A percentile compares a stretch with the other conserved stretches of the same genome.
phyloP scores from a whole-genome alignment of 768 basidiomycete species.

The Rhodotorula babjevae region DNA sequence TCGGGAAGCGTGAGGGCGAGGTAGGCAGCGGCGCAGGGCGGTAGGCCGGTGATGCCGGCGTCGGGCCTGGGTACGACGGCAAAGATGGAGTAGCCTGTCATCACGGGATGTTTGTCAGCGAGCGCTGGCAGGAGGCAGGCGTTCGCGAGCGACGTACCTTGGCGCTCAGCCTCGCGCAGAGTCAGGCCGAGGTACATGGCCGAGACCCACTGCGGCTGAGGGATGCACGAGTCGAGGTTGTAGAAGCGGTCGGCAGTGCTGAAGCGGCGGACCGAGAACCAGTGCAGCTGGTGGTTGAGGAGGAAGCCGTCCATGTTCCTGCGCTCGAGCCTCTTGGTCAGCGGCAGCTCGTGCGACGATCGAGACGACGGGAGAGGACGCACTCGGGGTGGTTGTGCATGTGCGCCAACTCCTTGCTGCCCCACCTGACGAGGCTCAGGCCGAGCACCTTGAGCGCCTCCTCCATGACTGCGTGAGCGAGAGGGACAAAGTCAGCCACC shows the following conservation, averaged over 20 bases:
- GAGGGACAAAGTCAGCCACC: no score
- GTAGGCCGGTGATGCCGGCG: conserved; percentile 1
- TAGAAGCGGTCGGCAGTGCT: conserved; percentile 27
- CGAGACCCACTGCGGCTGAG: conserved; percentile 35
- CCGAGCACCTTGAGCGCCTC: conserved; percentile 38
- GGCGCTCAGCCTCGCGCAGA: conserved; percentile 37
- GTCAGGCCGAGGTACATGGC: conserved; percentile 40
- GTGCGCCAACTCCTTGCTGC: conserved; percentile 22
- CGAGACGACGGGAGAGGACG: neutral
- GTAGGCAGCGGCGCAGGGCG: conserved; percentile 18
- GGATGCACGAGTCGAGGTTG: conserved; percentile 42
- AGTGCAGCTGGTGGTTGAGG: conserved; percentile 41
- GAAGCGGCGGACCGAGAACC: conserved; percentile 36
- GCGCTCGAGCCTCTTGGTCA: no score
- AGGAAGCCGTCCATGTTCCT: conserved; percentile 38
- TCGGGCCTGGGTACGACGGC: conserved; percentile 33
- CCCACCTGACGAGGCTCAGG: conserved; percentile 40
- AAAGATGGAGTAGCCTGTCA: conserved; percentile 41
- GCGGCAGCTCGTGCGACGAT: neutral
- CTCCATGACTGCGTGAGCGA: conserved; percentile 33
- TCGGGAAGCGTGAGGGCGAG: conserved; percentile 19
- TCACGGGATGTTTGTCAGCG: fast-evolving
- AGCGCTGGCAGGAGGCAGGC: no score
- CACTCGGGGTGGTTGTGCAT: conserved; percentile 38
- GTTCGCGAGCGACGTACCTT: conserved; percentile 21